Percentiles rank a stretch among this genome's conserved stretches.
Conservation (phyloP, 1,284 basidiomycete genomes). For the Malassezia dermatis region DNA sequence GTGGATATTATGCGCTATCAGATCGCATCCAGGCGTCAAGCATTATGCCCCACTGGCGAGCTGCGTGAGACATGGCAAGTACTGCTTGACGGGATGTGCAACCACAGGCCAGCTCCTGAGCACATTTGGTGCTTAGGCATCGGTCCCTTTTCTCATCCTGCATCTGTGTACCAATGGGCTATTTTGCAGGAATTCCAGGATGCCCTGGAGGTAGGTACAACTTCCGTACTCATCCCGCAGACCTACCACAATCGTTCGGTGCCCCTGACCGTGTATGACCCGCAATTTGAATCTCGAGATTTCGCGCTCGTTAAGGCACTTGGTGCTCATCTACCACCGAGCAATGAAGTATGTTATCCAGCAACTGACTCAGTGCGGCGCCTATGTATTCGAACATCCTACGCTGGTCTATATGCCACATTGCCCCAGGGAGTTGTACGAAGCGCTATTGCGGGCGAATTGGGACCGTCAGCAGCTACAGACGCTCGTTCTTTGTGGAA, state of each 20-base stretch:
- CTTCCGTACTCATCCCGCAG: not conserved
- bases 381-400: constrained; percentile 6
- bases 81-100: not conserved
- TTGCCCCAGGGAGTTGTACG: constrained; percentile 20
- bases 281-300: constrained; percentile 5
- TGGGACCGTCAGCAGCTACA: constrained; percentile 11
- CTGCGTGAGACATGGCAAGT: not conserved
- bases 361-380: constrained; percentile 4
- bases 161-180: constrained; percentile 9
- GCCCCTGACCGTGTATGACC: constrained; percentile 8
- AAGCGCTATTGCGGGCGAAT: constrained; percentile 18
- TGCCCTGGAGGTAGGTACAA: not conserved
- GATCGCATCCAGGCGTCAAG: not conserved
- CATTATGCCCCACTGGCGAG: not conserved
- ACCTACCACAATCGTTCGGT: not conserved
- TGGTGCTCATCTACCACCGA: not conserved
- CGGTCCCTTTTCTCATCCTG: not conserved
- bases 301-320: not conserved
- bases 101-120: not conserved
- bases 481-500: constrained; percentile 13
- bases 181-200: not conserved
- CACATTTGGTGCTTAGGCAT: constrained; percentile 13
- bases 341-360: constrained; percentile 3
- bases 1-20: not conserved
- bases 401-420: constrained; percentile 24